Evolutionary conservation across 805 yeast genomes (phyloP), one percentile per base, ranked within the genome.

Genomic region (Pichia heedii): DNA sequence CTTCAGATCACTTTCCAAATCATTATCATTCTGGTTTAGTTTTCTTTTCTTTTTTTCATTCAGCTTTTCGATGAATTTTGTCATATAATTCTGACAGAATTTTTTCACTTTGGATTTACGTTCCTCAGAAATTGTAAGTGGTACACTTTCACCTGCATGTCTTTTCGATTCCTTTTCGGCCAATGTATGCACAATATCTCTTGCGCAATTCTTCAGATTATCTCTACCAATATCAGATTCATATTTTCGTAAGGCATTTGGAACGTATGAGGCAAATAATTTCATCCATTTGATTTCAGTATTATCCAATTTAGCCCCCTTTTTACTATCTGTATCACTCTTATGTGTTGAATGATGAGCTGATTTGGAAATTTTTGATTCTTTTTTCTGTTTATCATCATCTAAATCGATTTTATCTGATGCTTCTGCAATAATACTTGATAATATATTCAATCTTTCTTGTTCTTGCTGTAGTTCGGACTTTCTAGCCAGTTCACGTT

Each of bases 241-340:
- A 59, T 82, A 77, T 51, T 75, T 76, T 50, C 79, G 78, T 43
- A 89, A 69, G 55, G 84, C 61, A 54, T 88, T 87, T 10, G 97
- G 97, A 11, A 90, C 84, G 52, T 76, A 69, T 15, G 70, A 63
- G 2, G 96, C 97, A 57, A 90, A 77, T 27, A 67, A 50, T 34
- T 56, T 58, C 6, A 63, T 67, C 79, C 79, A 74, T 42, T 53
- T 51, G 29, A 50, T 57, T 29, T 49, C 48, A 8, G 22, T 10
- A 15, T 33, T 49, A n/a, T n/a, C n/a, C n/a, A n/a, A n/a, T 44
- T 62, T 61, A 43, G 53, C 47, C 44, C 61, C 3, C n/a, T 63
- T 29, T 29, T 29, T 29, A 11, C 7, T 8, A 29, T 29, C 32
- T 29, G 12, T 29, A 13, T 12, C 16, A 29, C 24, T 42, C 39